phyloP scores from a whole-genome alignment of 202 grass and related monocot genomes.

The Zoysia matrella region DNA sequence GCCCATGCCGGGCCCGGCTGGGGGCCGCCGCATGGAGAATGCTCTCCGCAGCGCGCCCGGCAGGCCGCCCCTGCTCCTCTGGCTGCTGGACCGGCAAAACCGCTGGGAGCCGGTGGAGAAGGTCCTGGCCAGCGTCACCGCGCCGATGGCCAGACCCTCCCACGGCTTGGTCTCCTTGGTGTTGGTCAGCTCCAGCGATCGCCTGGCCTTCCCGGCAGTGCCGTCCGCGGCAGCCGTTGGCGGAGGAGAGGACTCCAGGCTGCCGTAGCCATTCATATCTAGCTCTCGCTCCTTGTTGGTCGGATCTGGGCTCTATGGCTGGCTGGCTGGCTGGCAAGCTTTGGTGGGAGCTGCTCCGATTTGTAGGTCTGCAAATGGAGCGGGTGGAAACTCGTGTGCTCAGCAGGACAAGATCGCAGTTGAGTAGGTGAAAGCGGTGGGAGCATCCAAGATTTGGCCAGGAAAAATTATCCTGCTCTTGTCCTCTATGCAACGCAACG shows the following conservation, averaged over 20 bases:
- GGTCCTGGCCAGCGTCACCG: slow-evolving; percentile 56
- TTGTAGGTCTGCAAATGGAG: slow-evolving; percentile 38
- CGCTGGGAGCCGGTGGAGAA: slow-evolving; percentile 62
- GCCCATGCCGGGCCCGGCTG: slow-evolving; percentile 8
- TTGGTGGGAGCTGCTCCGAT: neutral
- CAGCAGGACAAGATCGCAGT: slow-evolving; percentile 36
- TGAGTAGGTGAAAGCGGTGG: slow-evolving; percentile 47
- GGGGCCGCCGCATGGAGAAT: slow-evolving; percentile 62
- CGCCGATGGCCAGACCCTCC: slow-evolving; percentile 60
- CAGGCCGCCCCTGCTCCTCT: slow-evolving; percentile 18
- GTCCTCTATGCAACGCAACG: slow-evolving; percentile 21
- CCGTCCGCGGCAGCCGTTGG: neutral
- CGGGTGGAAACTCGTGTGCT: neutral
- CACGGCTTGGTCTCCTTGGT: slow-evolving; percentile 63
- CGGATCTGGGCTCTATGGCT: slow-evolving; percentile 23
- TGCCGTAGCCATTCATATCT: slow-evolving; percentile 59
- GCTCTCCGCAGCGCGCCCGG: slow-evolving; percentile 50
- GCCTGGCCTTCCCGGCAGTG: slow-evolving; percentile 4
- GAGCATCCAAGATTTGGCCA: slow-evolving; percentile 64
- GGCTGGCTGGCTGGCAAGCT: neutral
- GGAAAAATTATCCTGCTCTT: slow-evolving; percentile 27
- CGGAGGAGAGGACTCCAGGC: slow-evolving; percentile 24
- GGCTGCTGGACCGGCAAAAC: slow-evolving; percentile 41
- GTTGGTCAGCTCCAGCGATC: slow-evolving; percentile 63
- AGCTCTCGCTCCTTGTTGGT: neutral